phyloP scores from a whole-genome alignment of 305 asterid species.

The Solanum hybrid region DNA sequence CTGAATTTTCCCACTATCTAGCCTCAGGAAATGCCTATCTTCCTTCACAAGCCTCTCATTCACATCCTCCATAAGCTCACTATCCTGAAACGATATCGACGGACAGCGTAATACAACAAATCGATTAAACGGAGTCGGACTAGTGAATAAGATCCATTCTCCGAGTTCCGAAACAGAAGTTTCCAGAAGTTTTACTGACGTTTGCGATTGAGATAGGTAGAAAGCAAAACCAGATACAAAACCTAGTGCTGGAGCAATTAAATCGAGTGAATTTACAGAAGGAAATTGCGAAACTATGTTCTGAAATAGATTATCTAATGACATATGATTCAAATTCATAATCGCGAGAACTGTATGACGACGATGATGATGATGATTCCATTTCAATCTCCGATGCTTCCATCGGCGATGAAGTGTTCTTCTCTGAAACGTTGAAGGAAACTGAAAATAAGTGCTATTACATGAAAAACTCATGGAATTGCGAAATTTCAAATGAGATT shows the following conservation, averaged over 20 bases:
- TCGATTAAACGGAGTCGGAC: slow-evolving; percentile 94
- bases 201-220: slow-evolving; percentile 26
- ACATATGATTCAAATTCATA: slow-evolving; percentile 9
- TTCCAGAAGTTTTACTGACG: background rate
- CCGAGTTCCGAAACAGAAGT: slow-evolving; percentile 31
- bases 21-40: slow-evolving; percentile 61
- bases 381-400: slow-evolving; percentile 61
- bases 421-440: background rate
- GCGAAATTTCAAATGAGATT: background rate
- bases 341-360: slow-evolving; percentile 13
- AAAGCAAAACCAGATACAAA: slow-evolving; percentile 64
- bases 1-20: slow-evolving; percentile 50
- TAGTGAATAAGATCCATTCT: slow-evolving; percentile 75
- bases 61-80: slow-evolving; percentile 49
- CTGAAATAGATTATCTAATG: slow-evolving; percentile 40
- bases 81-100: slow-evolving; percentile 60
- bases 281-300: slow-evolving; percentile 46
- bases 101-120: slow-evolving; percentile 83
- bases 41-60: slow-evolving; percentile 63
- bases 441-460: slow-evolving; percentile 16
- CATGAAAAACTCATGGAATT: slow-evolving; percentile 17
- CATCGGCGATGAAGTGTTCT: slow-evolving; percentile 27
- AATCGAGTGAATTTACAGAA: slow-evolving; percentile 34
- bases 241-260: slow-evolving; percentile 61
- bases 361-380: slow-evolving; percentile 14